Evolutionary conservation across 2,329 filamentous ascomycete genomes (phyloP).

Genomic region (Colletotrichum godetiae): DNA sequence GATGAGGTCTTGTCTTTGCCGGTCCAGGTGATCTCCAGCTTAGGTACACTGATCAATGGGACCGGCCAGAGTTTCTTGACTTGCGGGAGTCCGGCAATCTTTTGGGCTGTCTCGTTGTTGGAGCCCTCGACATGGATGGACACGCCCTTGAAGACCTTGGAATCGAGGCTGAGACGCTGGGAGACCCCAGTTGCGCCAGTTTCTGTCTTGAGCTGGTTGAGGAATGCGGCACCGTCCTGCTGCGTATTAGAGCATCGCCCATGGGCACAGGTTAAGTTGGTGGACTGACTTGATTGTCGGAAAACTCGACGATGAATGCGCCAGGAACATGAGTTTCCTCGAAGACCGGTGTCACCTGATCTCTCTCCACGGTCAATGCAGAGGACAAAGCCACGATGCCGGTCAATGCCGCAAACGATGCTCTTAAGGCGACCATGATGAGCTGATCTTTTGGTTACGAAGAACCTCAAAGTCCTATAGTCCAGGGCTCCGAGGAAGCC

Average conservation of each 20-base stretch:
- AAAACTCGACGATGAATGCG: constrained; percentile 65
- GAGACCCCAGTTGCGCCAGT: constrained; percentile 29
- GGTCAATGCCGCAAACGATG: constrained; percentile 12
- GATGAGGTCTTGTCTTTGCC: constrained; percentile 39
- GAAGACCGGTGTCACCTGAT: constrained; percentile 23
- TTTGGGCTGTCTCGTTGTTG: constrained; percentile 52
- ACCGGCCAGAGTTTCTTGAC: constrained; percentile 64
- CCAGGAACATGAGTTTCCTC: constrained; percentile 51
- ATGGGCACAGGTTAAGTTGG: not conserved
- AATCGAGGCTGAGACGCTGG: constrained; percentile 38
- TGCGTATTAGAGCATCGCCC: not conserved
- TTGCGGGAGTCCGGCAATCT: constrained; percentile 53
- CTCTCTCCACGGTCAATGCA: not conserved
- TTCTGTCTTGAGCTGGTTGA: constrained; percentile 21
- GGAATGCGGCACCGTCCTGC: constrained; percentile 32
- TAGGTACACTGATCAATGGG: constrained; percentile 54
- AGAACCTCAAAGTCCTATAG: not conserved
- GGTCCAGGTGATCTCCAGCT: constrained; percentile 53
- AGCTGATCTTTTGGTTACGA: not conserved
- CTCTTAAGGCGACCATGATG: constrained; percentile 18
- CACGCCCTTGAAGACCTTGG: constrained; percentile 54
- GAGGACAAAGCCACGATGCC: not conserved
- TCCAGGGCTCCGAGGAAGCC: not conserved
- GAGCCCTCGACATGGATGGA: constrained; percentile 63
- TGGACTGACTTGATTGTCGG: constrained; percentile 56